Evolutionary conservation across 2,329 filamentous ascomycete genomes (phyloP), one percentile per base, ranked within the genome.

Genomic region (Iodosphaeria phyllophila): DNA sequence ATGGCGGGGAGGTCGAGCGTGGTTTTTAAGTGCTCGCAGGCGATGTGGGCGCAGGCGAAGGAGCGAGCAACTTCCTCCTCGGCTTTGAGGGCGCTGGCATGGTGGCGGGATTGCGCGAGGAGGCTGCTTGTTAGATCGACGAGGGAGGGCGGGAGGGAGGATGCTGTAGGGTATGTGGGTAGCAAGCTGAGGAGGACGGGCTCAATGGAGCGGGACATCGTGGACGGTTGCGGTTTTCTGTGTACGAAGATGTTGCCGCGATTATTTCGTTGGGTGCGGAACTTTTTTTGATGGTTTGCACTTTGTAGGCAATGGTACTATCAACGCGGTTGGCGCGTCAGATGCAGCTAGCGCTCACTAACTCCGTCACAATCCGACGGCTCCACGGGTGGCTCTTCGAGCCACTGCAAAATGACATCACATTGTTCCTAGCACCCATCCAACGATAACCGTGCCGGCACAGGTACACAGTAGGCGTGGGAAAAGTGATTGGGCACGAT

Each of bases 11-110:
- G 67, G 41, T 83, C 69, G 22, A 92, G 64, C 1, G 59, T 47
- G 28, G 72, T 75, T 42, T 83, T 84, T 19, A 92, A 58, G 26
- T 79, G 68, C 38, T 86, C 80, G 43, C 84, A 95, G 12, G 89
- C 89, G 31, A 98, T 65, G 48, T 92, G 74, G 9, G 79, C 77
- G 45, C 83, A 92, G 4, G 75, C 77, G 46, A 89, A 89, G 4
- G 67, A 62, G 12, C 84, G 65, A n/a, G 75, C 80, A 34, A 89
- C 71, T 46, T 93, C 84, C 46, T 92, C 83, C 28, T 91, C 80
- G 3, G 72, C 63, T 44, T 83, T 91, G 26, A 93, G 58, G 10
- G 66, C 75, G 40, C 69, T 73, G 24, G 79, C 80, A 39, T 71
- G 73, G 41, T 72, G 69, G 17, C 79, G 70, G 8, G 82, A 91